Base-by-base conservation (phyloP, 768 basidiomycete species). In the Vararia minispora region DNA sequence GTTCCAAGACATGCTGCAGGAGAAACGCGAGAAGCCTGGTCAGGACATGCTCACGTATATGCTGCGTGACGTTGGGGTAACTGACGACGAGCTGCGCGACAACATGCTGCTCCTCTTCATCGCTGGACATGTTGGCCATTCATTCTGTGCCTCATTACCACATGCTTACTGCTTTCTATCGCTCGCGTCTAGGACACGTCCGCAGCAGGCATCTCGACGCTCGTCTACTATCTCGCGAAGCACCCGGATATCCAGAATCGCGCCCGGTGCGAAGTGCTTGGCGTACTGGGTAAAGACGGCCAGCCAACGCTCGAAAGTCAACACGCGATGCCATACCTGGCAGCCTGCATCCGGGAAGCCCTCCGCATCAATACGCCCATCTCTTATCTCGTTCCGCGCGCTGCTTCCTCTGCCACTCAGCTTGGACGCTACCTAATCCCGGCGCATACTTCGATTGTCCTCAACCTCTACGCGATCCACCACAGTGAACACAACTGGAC, bases 301-400 rank as follows among this genome's bases (percentile, higher is more conserved):
- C 56, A 66, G 22, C 59, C 61, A 20, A 51, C 52, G 1, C 35
- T 58, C 2, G 52, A 49, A 25, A 53, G 61, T 32, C 51, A 58
- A 31, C 40, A 47, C 16, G 37, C 35, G 16, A 45, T 61, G 32
- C 54, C 53, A 8, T 62, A 56, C 46, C 45, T 62, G 10, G 51
- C 53, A 35, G 63, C 65, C 4, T 62, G 61, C 48, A 60, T 65
- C 37, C 56, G 59, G 37, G 64, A 65, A 51, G 50, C 64, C 4
- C 41, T 66, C 9, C 63, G 64, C 12, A 59, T 52, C 50, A 57
- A 57, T 37, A 52, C 50, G 11, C 51, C 55, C n/a, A 46, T 53
- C 16, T 45, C 50, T 16, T 45, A 49, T 39, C 49, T 51, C 22
- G 40, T 49, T 9, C 55, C 55, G 9, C 53, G 55, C 13, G 31